These are phyloP conservation scores for Polychytrium aggregatum DNA, from an alignment of 192 early-diverging fungal species.

Conservation along the genomic window DNA sequence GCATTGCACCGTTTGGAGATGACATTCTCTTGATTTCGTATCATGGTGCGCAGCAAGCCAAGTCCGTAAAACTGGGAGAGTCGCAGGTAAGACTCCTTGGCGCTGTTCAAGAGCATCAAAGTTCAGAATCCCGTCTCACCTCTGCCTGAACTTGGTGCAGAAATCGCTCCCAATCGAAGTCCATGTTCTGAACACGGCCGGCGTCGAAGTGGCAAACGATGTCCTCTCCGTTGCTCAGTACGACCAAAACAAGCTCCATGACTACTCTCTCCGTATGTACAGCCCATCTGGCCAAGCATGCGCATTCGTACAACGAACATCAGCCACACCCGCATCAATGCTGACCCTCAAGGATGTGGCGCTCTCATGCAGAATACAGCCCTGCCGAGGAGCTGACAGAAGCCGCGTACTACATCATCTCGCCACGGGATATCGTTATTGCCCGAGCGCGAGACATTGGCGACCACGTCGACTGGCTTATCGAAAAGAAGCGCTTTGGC, in stretches of 20 bases:
- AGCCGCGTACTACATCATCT: slow-evolving; percentile 82
- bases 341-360: not conserved
- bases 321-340: no score
- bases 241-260: slow-evolving; percentile 81
- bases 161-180: slow-evolving; percentile 73
- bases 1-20: slow-evolving; percentile 72
- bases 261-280: slow-evolving; percentile 77
- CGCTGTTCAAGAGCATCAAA: no score
- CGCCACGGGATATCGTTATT: slow-evolving; percentile 87
- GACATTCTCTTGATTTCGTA: slow-evolving; percentile 63
- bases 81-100: no score
- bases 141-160: no score
- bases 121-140: no score
- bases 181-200: slow-evolving; percentile 69
- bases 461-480: slow-evolving; percentile 91
- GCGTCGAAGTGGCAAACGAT: slow-evolving; percentile 82
- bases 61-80: no score
- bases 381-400: slow-evolving; percentile 29
- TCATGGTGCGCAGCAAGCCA: no score
- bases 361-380: slow-evolving; percentile 9
- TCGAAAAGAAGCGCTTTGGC: slow-evolving; percentile 65
- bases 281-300: no score
- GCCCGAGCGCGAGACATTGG: slow-evolving; percentile 78
- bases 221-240: slow-evolving; percentile 76
- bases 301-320: no score